Evolutionary conservation across 495 filamentous ascomycete genomes (phyloP), one percentile per base, ranked within the genome.

Genomic region (Penicillium chermesinum): DNA sequence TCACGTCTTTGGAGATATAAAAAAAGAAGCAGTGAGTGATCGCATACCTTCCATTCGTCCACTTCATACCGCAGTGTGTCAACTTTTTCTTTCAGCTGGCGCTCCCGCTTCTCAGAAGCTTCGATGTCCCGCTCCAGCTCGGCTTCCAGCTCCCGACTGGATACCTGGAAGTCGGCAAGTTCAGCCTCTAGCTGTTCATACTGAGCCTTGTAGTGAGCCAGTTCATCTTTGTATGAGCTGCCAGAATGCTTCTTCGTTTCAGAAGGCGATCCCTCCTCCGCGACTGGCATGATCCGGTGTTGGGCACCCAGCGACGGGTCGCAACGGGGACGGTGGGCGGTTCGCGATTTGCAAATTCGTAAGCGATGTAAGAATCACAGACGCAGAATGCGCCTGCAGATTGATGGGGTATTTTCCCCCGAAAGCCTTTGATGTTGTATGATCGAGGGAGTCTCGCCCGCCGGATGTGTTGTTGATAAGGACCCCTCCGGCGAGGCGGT

Each of bases 71-170:
- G 80, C 57, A 95, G 63, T 19, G 70, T 75, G 59, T 97, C 93
- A 2, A 87, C 83, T 70, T 93, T 95, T 64, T 91, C 85, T 62
- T 89, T 81, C 57, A 97, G 67, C 47, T 80, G 75, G 48, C 89
- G 78, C 65, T 98, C 93, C 56, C 88, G 80, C 71, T 93, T 91
- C 76, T 98, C 93, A 33, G 90, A 89, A 16, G 88, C 87, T 64
- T 98, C 94, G 39, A 97, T 80, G 63, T 98, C 93, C 76, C 90
- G 93, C 71, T 98, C 93, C 38, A 98, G 75, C 67, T 97, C 94
- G 34, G 87, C 80, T 65, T 98, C 93, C 36, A 98, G 75, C 70
- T 98, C 93, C 63, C 86, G 84, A 64, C 89, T 95, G 38, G 89
- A 95, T 46, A 86, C 77, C 62, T 96, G 91, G 64, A 98, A 98